Percentiles rank a stretch among this genome's conserved stretches.
Evolutionary conservation across 805 yeast species (phyloP).

Genomic region (Metschnikowia colocasiae): DNA sequence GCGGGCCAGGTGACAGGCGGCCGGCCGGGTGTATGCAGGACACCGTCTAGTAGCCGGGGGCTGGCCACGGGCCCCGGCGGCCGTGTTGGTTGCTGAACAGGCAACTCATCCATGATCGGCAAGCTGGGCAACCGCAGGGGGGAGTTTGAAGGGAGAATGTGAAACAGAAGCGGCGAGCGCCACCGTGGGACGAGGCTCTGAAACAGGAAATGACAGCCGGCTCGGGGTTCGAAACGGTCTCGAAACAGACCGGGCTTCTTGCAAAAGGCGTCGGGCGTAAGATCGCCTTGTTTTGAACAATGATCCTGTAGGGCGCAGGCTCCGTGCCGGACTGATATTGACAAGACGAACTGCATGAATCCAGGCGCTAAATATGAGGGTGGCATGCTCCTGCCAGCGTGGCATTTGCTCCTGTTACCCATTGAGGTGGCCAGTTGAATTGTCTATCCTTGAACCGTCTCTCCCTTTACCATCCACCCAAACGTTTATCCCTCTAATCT

Average conservation of each 20-base stretch:
- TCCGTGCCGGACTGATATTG: neutral
- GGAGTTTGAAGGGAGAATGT: no score
- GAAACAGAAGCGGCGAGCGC: no score
- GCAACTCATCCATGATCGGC: no score
- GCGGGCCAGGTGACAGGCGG: neutral
- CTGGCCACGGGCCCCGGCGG: neutral
- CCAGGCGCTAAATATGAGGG: neutral
- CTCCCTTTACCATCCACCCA: no score
- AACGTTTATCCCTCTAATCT: no score
- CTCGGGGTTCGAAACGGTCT: neutral
- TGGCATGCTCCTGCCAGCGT: neutral
- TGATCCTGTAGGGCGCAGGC: neutral
- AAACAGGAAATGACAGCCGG: neutral
- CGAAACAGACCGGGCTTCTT: neutral
- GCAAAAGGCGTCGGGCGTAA: neutral
- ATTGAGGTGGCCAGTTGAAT: no score
- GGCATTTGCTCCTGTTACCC: neutral
- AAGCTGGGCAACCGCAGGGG: no score
- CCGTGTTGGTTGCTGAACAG: no score
- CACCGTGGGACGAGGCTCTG: neutral
- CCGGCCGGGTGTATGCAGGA: neutral
- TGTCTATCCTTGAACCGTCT: no score
- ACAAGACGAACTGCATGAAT: neutral
- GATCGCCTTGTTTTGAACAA: conserved; percentile 1
- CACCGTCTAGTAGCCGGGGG: neutral